phyloP scores from a whole-genome alignment of 306 rosid species.

The apple (Malus domestica) region ASM211411v1 NC_041794.1:30030001-30030500 shows the following conservation, averaged over 20 bases:
- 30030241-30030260: slow-evolving; percentile 59
- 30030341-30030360: slow-evolving; percentile 87
- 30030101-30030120: slow-evolving; percentile 94
- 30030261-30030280: slow-evolving; percentile 65
- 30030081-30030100: slow-evolving; percentile 79
- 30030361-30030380: slow-evolving; percentile 91
- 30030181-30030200: slow-evolving; percentile 48
- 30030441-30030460: slow-evolving; percentile 67
- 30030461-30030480: slow-evolving; percentile 40
- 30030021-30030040: slow-evolving; percentile 50
- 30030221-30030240: slow-evolving; percentile 41
- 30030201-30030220: slow-evolving; percentile 41
- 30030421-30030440: slow-evolving; percentile 62
- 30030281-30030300: slow-evolving; percentile 67
- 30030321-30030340: slow-evolving; percentile 83
- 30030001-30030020: slow-evolving; percentile 36
- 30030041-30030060: slow-evolving; percentile 63
- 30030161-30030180: slow-evolving; percentile 53
- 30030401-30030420: slow-evolving; percentile 64
- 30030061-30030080: slow-evolving; percentile 58
- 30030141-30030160: slow-evolving; percentile 73
- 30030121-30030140: slow-evolving; percentile 90
- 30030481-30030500: slow-evolving; percentile 72
- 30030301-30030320: slow-evolving; percentile 57
- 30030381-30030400: slow-evolving; percentile 77